These are phyloP conservation scores for Hondaea fermentalgiana DNA, from an alignment of 108 stramenopile species.

Conservation along the genomic window DNA sequence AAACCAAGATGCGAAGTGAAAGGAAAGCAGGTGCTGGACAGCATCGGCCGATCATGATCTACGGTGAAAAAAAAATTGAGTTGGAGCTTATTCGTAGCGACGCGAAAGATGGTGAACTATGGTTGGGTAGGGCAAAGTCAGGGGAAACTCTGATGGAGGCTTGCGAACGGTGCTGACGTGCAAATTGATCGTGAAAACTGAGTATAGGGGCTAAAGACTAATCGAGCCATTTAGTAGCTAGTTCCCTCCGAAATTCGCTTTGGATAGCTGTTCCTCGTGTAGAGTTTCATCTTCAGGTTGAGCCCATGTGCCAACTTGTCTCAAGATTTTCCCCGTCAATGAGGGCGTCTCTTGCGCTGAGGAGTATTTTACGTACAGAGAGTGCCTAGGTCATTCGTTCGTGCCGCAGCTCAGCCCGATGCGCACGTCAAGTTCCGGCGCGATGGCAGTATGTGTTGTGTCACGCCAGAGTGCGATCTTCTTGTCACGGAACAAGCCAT, in stretches of 20 bases:
- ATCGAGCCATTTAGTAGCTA: conserved; percentile 93
- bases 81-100: conserved; percentile 81
- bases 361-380: no score
- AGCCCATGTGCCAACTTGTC: no score
- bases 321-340: no score
- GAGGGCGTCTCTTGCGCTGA: no score
- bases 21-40: conserved; percentile 60
- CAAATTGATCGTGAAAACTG: conserved; percentile 79
- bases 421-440: no score
- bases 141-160: conserved; percentile 90
- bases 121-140: conserved; percentile 89
- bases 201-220: conserved; percentile 96
- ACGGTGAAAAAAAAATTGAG: conserved; percentile 73
- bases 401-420: no score
- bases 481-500: no score
- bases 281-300: conserved; percentile 63
- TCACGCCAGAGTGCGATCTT: no score
- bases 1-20: conserved; percentile 80
- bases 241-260: conserved; percentile 93
- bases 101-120: conserved; percentile 95
- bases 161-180: conserved; percentile 81
- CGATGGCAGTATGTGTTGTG: no score
- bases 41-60: conserved; percentile 77
- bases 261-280: conserved; percentile 66
- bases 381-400: no score